Base-by-base conservation (phyloP, 225 moss, liverwort and hornwort species). In the Straminergon stramineum region DNA sequence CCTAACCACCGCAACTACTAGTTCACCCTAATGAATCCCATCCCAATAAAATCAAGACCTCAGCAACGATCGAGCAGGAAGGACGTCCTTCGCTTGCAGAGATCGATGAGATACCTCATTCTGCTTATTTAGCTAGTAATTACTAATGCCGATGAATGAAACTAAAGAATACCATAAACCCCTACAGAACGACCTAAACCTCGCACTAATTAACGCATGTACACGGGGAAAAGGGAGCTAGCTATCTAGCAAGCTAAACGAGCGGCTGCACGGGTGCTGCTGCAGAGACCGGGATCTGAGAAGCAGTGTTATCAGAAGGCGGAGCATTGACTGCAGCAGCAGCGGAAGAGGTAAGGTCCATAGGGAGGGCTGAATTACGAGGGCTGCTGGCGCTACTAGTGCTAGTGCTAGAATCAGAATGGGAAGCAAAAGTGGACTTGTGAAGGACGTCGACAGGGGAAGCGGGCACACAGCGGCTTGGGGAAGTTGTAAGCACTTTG, bases 361-460 rank as follows among this genome's bases (percentile, higher is more conserved):
- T 88, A 86, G 93, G 94, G 53, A 94, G 81, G 63, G 89, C 89
- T 26, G 74, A 81, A 45, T 81, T 86, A 82, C 94, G 93, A 88
- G 95, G 95, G 92, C 96, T 96, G 90, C 96, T 95, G 88, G 93
- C 93, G 92, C 96, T 95, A 90, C 97, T 95, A 70, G 91, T 95
- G 82, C 92, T 91, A 87, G 93, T 90, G 93, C 96, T 97, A 87
- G 97, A 98, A 91, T 96, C 97, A 91, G 97, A 97, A 77, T 92
- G 95, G 91, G 95, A 96, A 79, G 93, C 96, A 90, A 94, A 97
- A 74, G 93, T 96, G 91, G 94, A 94, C 92, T 96, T 96, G 92
- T 97, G 95, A 71, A 98, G 95, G 91, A 97, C 96, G 95, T 95
- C 98, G 85, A 97, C 93, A 93, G 97, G 95, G 88, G 96, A 97